A percentile compares a stretch with the other conserved stretches of the same genome.
Conservation (phyloP, 139 green algal species). For the Choricystis sp. region DNA sequence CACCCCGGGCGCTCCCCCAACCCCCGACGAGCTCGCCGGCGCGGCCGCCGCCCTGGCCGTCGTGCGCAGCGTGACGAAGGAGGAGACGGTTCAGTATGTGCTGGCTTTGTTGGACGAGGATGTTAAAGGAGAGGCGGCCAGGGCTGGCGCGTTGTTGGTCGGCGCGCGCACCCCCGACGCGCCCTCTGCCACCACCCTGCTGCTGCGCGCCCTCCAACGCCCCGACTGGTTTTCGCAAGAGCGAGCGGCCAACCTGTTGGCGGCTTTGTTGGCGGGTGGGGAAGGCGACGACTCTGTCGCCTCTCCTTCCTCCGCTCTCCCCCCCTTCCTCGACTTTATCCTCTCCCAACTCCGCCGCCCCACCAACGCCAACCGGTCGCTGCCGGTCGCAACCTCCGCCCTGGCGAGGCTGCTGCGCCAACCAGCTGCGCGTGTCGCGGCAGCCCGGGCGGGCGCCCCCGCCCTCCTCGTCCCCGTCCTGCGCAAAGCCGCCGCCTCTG, state of each 20-base stretch:
- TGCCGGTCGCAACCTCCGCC: conserved; percentile 32
- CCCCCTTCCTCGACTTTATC: conserved; percentile 72
- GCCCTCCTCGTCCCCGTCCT: conserved; percentile 52
- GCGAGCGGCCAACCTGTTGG: conserved; percentile 57
- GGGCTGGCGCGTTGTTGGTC: conserved; percentile 39
- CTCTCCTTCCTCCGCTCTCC: conserved; percentile 7
- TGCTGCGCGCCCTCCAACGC: conserved; percentile 64
- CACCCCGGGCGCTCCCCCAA: not conserved
- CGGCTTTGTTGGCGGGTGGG: conserved; percentile 29
- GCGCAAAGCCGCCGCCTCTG: conserved; percentile 1
- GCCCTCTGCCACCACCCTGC: conserved; percentile 26
- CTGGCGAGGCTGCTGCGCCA: conserved; percentile 70
- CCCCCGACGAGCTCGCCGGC: conserved; percentile 13
- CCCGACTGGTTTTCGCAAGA: conserved; percentile 83
- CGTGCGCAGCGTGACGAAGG: conserved; percentile 71
- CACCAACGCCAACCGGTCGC: conserved; percentile 33
- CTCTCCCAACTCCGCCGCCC: conserved; percentile 63
- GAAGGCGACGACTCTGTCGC: not conserved
- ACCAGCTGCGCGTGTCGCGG: conserved; percentile 34
- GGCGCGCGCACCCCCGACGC: not conserved
- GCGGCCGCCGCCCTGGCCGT: conserved; percentile 63
- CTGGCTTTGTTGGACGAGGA: conserved; percentile 69
- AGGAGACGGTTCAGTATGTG: conserved; percentile 83
- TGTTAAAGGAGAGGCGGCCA: conserved; percentile 27
- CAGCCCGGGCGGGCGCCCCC: conserved; percentile 30